phyloP scores from a whole-genome alignment of 31 red algal species.

The Odonthalia washingtoniensis region DNA sequence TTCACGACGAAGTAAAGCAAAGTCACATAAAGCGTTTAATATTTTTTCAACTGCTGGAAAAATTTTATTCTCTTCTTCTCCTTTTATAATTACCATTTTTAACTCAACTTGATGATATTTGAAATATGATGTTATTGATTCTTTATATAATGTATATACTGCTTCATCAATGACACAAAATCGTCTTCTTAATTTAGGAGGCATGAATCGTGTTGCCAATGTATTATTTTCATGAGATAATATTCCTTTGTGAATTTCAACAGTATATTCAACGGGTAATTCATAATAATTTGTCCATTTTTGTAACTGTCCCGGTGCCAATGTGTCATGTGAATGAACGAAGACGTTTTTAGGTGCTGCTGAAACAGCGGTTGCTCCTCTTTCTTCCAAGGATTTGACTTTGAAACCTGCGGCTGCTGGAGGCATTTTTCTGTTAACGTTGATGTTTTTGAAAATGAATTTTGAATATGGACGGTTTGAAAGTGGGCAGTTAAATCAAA shows the following conservation, averaged over 20 bases:
- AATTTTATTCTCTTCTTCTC: slow-evolving; percentile 90
- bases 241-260: slow-evolving; percentile 80
- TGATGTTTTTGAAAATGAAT: too few species aligned
- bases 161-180: slow-evolving; percentile 87
- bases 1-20: slow-evolving; percentile 89
- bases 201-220: slow-evolving; percentile 85
- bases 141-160: slow-evolving; percentile 68
- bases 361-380: slow-evolving; percentile 46
- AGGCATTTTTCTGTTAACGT: slow-evolving; percentile 51
- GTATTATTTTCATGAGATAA: slow-evolving; percentile 54
- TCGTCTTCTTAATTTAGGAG: slow-evolving; percentile 64
- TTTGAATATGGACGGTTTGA: too few species aligned
- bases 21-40: slow-evolving; percentile 81
- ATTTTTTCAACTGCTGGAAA: slow-evolving; percentile 76
- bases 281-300: slow-evolving; percentile 89
- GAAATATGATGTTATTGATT: slow-evolving; percentile 77
- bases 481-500: too few species aligned
- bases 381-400: slow-evolving; percentile 32
- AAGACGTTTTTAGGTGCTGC: slow-evolving; percentile 78
- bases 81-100: slow-evolving; percentile 58
- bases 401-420: slow-evolving; percentile 47
- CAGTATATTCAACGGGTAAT: slow-evolving; percentile 81
- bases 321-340: slow-evolving; percentile 38
- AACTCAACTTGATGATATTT: slow-evolving; percentile 53
- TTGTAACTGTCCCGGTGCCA: neutral